Percentiles rank a stretch among this genome's conserved stretches.
Conservation (phyloP, 2,329 filamentous ascomycete genomes). For the Xylariaceae sp. region DNA sequence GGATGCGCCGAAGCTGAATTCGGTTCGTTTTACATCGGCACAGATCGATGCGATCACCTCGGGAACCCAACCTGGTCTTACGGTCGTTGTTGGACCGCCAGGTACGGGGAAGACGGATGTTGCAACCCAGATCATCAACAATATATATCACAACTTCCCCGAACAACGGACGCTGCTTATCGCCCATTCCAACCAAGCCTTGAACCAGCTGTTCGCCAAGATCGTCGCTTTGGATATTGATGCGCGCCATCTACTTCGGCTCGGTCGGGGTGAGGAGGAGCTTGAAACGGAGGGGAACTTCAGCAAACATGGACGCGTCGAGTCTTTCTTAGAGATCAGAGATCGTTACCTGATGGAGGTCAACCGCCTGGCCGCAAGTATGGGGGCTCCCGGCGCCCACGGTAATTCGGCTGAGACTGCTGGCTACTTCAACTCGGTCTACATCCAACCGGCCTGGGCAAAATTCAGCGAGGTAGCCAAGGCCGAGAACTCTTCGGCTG, state of each 20-base stretch:
- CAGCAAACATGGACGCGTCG: conserved; percentile 89
- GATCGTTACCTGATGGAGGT: conserved; percentile 74
- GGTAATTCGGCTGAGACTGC: conserved; percentile 94
- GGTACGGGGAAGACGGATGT: conserved; percentile 99
- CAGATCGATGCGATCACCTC: conserved; percentile 92
- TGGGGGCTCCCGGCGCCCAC: conserved; percentile 87
- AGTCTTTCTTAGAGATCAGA: conserved; percentile 88
- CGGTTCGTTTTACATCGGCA: conserved; percentile 79
- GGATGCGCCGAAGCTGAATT: conserved; percentile 74
- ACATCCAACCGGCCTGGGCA: conserved; percentile 80
- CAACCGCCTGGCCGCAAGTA: conserved; percentile 72
- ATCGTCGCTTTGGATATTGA: conserved; percentile 96
- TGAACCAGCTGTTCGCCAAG: conserved; percentile 97
- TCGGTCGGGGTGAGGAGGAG: conserved; percentile 94
- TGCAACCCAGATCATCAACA: conserved; percentile 96
- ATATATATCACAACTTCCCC: conserved; percentile 97
- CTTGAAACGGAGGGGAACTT: conserved; percentile 79
- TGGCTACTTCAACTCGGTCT: conserved; percentile 91
- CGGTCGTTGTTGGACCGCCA: conserved; percentile 87
- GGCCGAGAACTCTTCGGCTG: conserved; percentile 45
- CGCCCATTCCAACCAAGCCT: conserved; percentile 93
- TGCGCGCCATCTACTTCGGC: conserved; percentile 80
- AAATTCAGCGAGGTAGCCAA: conserved; percentile 66
- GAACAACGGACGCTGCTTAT: conserved; percentile 84
- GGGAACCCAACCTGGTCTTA: conserved; percentile 88